Conservation (phyloP, 148 eudicot genomes). For the Linanthus parryae region DNA sequence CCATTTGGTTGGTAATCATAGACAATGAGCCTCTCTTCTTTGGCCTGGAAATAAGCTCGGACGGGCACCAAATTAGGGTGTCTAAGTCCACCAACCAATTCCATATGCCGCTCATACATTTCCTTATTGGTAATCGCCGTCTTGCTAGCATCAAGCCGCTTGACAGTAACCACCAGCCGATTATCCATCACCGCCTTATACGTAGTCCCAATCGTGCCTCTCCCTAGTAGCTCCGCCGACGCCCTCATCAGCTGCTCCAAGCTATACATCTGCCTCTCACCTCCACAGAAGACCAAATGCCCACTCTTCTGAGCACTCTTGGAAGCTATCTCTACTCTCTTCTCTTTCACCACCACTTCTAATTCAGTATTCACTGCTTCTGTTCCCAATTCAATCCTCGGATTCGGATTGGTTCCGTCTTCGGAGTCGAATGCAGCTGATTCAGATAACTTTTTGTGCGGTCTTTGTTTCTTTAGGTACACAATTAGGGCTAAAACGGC, state of each 20-base stretch:
- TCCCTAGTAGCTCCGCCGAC: slow-evolving; percentile 83
- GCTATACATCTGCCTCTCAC: slow-evolving; percentile 39
- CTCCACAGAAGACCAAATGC: slow-evolving; percentile 48
- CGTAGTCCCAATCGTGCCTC: slow-evolving; percentile 78
- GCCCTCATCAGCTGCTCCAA: slow-evolving; percentile 80
- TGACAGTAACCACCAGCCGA: slow-evolving; percentile 57
- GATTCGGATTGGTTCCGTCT: neutral
- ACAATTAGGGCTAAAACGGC: slow-evolving; percentile 33
- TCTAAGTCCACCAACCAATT: slow-evolving; percentile 49
- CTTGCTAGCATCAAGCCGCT: slow-evolving; percentile 67
- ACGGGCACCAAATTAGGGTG: slow-evolving; percentile 87
- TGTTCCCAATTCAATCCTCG: neutral
- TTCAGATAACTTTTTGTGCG: slow-evolving; percentile 7
- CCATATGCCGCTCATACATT: slow-evolving; percentile 61
- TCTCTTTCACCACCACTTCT: neutral
- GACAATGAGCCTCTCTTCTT: slow-evolving; percentile 61
- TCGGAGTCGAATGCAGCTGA: neutral
- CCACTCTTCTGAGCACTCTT: slow-evolving; percentile 29
- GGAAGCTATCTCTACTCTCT: slow-evolving; percentile 7
- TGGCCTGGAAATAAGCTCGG: slow-evolving; percentile 76
- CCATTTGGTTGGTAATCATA: slow-evolving; percentile 87
- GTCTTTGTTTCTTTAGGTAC: slow-evolving; percentile 18
- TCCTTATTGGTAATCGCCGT: slow-evolving; percentile 40
- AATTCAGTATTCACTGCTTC: neutral
- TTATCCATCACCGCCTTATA: slow-evolving; percentile 74